phyloP scores from a whole-genome alignment of 192 early-diverging fungal genomes.

The Backusella macrospora region DNA sequence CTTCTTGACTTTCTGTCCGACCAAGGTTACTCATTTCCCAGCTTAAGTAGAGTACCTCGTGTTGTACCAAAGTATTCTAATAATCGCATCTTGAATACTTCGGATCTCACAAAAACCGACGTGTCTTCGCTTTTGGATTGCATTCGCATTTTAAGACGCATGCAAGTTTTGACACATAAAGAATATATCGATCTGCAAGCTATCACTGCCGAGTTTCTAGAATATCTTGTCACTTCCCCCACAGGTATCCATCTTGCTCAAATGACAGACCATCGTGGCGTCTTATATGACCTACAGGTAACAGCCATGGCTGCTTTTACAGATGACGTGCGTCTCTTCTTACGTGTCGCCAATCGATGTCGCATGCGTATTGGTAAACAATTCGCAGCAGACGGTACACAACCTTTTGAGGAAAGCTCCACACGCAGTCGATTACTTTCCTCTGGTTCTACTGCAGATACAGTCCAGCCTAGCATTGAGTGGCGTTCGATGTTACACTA shows the following conservation, averaged over 20 bases:
- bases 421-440: constrained; percentile 10
- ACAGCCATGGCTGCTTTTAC: constrained; percentile 56
- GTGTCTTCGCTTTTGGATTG: constrained; percentile 55
- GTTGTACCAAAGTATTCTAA: constrained; percentile 45
- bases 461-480: neutral
- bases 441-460: neutral
- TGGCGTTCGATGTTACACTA: constrained; percentile 39
- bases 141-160: constrained; percentile 51
- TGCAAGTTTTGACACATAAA: constrained; percentile 57
- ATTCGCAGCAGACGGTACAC: constrained; percentile 43
- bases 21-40: constrained; percentile 65
- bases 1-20: constrained; percentile 52
- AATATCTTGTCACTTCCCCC: constrained; percentile 57
- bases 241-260: constrained; percentile 55
- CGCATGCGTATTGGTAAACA: constrained; percentile 67
- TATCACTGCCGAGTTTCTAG: constrained; percentile 54
- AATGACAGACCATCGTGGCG: constrained; percentile 58
- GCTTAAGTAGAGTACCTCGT: constrained; percentile 52
- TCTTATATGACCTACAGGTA: constrained; percentile 60
- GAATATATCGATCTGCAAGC: constrained; percentile 58
- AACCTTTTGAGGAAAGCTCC: constrained; percentile 33
- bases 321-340: constrained; percentile 56
- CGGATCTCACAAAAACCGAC: constrained; percentile 52
- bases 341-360: constrained; percentile 57
- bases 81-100: constrained; percentile 36